These are phyloP conservation scores for Erucastrum elatum DNA, from an alignment of 345 rosid genomes.

Conservation along the genomic window DNA sequence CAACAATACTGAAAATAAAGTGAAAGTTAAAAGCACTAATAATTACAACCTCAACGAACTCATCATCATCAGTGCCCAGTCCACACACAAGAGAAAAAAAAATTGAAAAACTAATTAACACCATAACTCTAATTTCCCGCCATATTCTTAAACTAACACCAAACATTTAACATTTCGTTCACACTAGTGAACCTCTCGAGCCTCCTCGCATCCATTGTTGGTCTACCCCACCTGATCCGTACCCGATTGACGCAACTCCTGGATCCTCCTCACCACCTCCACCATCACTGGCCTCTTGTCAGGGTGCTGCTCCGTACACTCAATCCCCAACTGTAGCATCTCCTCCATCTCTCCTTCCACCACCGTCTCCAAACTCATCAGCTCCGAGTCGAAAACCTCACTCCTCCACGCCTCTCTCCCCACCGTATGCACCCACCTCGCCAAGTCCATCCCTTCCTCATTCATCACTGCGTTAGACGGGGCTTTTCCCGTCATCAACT, in stretches of 20 bases:
- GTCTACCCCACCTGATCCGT: constrained; percentile 31
- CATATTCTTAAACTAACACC: constrained; percentile 34
- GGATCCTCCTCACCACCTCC: constrained; percentile 60
- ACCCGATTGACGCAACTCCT: constrained; percentile 49
- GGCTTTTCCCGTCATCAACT: constrained; percentile 85
- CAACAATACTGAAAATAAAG: constrained; percentile 10
- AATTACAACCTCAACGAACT: constrained; percentile 35
- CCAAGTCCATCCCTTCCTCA: constrained; percentile 93
- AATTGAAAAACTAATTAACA: constrained; percentile 33
- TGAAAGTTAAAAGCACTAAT: constrained; percentile 37
- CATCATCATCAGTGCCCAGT: constrained; percentile 33
- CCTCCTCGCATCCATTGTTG: background rate
- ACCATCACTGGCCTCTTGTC: constrained; percentile 74
- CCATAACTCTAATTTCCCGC: constrained; percentile 34
- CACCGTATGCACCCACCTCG: constrained; percentile 92
- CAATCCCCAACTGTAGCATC: constrained; percentile 82
- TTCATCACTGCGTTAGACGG: constrained; percentile 78
- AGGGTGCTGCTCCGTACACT: constrained; percentile 81
- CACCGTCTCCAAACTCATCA: constrained; percentile 62
- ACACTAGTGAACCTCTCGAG: constrained; percentile 5
- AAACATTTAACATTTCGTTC: too few relatives aligned
- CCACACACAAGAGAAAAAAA: constrained; percentile 18
- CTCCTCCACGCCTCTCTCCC: constrained; percentile 85
- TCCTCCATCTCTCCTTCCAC: constrained; percentile 80
- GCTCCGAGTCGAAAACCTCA: constrained; percentile 88